Conservation (phyloP, 2,329 filamentous ascomycete species). For the Rutstroemia sp. region DNA sequence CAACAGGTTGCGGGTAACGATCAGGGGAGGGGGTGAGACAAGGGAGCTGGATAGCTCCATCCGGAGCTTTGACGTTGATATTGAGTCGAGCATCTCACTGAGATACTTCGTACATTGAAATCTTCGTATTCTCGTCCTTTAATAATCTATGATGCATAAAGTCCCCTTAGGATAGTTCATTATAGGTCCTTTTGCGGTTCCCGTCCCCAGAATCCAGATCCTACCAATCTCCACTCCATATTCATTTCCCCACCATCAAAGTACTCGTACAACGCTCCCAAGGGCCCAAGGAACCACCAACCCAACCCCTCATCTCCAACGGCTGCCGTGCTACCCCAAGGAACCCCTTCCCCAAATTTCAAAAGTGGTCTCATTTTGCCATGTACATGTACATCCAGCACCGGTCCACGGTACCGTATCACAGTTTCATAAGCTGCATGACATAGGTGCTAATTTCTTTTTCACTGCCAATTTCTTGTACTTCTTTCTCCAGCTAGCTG, state of each 20-base stretch:
- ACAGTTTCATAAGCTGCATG: constrained; percentile 5
- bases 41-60: not conserved
- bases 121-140: no score
- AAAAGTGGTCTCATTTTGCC: constrained; percentile 1
- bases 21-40: no score
- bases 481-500: not conserved
- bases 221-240: no score
- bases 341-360: not conserved
- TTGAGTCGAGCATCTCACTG: not conserved
- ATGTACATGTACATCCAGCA: not conserved
- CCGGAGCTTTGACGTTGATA: not conserved
- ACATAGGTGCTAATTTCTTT: not conserved
- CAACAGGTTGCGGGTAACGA: no score
- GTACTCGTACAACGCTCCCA: not conserved
- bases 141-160: not conserved
- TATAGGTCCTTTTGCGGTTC: not conserved
- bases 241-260: not conserved
- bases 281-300: not conserved
- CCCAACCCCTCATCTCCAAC: constrained; percentile 8
- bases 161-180: not conserved
- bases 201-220: not conserved
- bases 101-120: no score
- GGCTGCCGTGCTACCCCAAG: constrained; percentile 6
- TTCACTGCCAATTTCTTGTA: not conserved
- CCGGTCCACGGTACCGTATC: not conserved